Percentiles rank a stretch among this genome's conserved stretches.
Evolutionary conservation across 192 early-diverging fungal species (phyloP).

Genomic region (Coemansia sp.): DNA sequence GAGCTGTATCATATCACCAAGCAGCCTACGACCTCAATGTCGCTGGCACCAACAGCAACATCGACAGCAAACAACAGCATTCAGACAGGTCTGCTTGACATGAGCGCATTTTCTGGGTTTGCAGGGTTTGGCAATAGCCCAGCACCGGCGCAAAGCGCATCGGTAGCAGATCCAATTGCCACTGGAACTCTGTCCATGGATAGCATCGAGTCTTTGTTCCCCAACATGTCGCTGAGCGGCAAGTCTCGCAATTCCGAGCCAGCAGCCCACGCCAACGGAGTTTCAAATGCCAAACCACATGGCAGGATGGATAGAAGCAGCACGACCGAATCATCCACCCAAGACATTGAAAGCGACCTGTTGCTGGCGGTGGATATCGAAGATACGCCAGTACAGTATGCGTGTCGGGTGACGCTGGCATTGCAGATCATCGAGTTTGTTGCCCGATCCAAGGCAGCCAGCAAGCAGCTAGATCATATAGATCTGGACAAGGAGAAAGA

Average conservation of each 20-base stretch:
- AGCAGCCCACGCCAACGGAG: not conserved
- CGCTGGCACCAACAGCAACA: not conserved
- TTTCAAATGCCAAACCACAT: not conserved
- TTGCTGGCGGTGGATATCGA: slow-evolving; percentile 43
- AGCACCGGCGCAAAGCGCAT: not conserved
- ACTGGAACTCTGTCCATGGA: slow-evolving; percentile 34
- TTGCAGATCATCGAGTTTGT: slow-evolving; percentile 49
- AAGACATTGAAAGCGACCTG: slow-evolving; percentile 6
- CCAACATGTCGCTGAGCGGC: slow-evolving; percentile 4
- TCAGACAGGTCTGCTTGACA: slow-evolving; percentile 18
- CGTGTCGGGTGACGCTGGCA: slow-evolving; percentile 48
- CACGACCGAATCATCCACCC: not conserved
- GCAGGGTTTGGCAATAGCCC: slow-evolving; percentile 12
- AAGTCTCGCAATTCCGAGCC: not conserved
- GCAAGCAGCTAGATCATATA: not conserved
- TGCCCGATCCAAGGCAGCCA: not conserved
- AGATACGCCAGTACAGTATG: slow-evolving; percentile 52
- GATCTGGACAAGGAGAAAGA: slow-evolving; percentile 29
- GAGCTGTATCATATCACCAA: slow-evolving; percentile 34
- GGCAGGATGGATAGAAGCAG: not conserved
- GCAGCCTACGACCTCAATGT: not conserved
- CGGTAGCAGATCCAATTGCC: slow-evolving; percentile 17
- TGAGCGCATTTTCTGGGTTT: slow-evolving; percentile 38
- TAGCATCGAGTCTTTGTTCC: slow-evolving; percentile 35
- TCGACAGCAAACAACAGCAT: not conserved